Evolutionary conservation across 2,329 filamentous ascomycete species (phyloP), one percentile per base, ranked within the genome.

Genomic region (Lachnellula occidentalis): DNA sequence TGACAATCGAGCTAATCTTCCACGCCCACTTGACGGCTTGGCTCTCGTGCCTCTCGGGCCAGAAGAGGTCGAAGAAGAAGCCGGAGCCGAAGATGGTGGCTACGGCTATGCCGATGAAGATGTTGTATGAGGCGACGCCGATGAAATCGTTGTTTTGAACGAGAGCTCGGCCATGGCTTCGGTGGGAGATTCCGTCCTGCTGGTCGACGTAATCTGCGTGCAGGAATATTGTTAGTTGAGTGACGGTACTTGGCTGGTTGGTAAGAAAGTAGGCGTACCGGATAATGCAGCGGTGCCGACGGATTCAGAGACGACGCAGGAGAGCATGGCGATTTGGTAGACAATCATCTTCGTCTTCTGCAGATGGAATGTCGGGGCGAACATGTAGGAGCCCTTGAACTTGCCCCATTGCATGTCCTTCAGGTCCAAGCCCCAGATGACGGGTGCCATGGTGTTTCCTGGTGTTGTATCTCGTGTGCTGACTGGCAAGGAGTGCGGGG

Each of bases 1-100:
- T 70, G 2, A 79, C 63, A 1, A 81, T 66, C 0, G 76, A 75
- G 58, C 73, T 78, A 11, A 77, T 71, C 61, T 74, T 78, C 80
- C 80, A 83, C 1, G 78, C 76, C n/a, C 74, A 60, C 48, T 76
- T 74, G 3, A 82, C 78, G 19, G 70, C 65, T 19, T 58, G 64
- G 4, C 71, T 74, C 57, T 83, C 80, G 9, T 71, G 65, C 47
- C 80, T 73, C 50, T 79, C 78, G 0, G 80, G 80, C 78, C 78
- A 83, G 69, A 82, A 81, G 3, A 83, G 74, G 62, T 83, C 80
- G 67, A 83, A 82, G 71, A 83, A 82, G 71, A 83, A 83, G 0
- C 75, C 80, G 0, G 76, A 74, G 21, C 79, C 79, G 61, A 83
- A 83, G 61, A 83, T 77, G 45, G 75, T 78, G 14, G 79, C 79